These are phyloP conservation scores for Solanum rostratum DNA, from an alignment of 257 asterid genomes.

Conservation along the genomic window DNA sequence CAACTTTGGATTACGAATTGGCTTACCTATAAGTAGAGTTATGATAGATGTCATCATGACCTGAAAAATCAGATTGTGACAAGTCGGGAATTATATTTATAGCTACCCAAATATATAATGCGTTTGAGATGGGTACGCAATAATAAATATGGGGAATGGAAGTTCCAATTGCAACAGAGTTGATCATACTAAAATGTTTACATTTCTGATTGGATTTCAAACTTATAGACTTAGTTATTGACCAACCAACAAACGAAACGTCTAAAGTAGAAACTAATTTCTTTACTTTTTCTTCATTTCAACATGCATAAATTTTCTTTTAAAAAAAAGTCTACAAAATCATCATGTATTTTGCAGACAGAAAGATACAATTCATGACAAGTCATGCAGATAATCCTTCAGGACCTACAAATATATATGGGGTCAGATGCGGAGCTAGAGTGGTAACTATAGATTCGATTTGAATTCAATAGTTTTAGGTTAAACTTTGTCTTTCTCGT, in stretches of 20 bases:
- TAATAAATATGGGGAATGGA: neutral
- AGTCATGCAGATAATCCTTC: conserved; percentile 15
- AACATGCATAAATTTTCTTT: neutral
- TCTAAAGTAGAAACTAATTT: neutral
- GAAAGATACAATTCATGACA: conserved; percentile 1
- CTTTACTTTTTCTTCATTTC: neutral
- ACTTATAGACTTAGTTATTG: neutral
- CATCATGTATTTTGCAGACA: conserved; percentile 1
- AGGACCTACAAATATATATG: conserved; percentile 6
- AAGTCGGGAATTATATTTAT: no score
- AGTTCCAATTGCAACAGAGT: neutral
- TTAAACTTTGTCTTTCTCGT: neutral
- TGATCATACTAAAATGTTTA: neutral
- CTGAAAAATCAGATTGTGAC: no score
- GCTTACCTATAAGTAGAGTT: no score
- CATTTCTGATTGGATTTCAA: neutral
- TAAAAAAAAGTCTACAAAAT: neutral
- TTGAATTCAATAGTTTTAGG: neutral
- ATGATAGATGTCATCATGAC: no score
- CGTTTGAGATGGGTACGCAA: neutral
- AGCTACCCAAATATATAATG: neutral
- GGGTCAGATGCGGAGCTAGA: no score
- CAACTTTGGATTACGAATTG: no score
- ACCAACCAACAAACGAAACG: conserved; percentile 16
- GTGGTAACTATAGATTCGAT: neutral